Percentiles rank a stretch among this genome's conserved stretches.
Evolutionary conservation across 305 asterid genomes (phyloP).

Genomic region (Solanum hybrid): DNA sequence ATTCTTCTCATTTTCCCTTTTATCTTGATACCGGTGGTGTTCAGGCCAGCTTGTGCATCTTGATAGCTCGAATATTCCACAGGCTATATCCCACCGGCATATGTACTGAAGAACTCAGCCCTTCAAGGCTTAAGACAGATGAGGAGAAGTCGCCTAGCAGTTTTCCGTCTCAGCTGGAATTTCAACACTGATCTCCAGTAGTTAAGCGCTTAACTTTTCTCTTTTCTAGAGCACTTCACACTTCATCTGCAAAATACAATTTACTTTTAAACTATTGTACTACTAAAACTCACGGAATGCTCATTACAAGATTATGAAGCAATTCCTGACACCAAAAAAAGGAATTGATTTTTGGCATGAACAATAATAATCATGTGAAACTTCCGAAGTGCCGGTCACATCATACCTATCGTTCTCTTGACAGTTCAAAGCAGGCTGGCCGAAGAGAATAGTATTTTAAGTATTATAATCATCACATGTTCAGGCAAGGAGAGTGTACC

Average conservation of each 20-base stretch:
- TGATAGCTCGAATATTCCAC: neutral
- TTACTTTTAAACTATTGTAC: neutral
- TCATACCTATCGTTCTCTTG: neutral
- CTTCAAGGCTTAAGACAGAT: neutral
- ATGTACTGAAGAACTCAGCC: neutral
- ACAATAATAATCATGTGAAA: neutral
- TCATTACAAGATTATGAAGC: neutral
- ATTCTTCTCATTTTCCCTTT: neutral
- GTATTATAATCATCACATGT: neutral
- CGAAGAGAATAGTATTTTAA: neutral
- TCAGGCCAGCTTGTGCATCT: neutral
- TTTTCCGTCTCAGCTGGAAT: neutral
- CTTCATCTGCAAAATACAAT: neutral
- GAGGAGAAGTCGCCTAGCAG: neutral
- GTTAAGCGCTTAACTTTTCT: neutral
- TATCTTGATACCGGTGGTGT: neutral
- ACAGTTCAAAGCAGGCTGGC: neutral
- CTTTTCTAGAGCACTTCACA: neutral
- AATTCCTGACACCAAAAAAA: conserved; percentile 1
- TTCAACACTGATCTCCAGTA: neutral
- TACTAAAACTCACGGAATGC: neutral
- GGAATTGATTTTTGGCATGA: neutral
- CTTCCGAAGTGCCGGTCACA: neutral
- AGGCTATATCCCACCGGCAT: neutral
- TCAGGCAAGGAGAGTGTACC: conserved; percentile 1